These are phyloP conservation scores for Euphrasia confusa DNA, from an alignment of 257 asterid species.

Conservation along the genomic window DNA sequence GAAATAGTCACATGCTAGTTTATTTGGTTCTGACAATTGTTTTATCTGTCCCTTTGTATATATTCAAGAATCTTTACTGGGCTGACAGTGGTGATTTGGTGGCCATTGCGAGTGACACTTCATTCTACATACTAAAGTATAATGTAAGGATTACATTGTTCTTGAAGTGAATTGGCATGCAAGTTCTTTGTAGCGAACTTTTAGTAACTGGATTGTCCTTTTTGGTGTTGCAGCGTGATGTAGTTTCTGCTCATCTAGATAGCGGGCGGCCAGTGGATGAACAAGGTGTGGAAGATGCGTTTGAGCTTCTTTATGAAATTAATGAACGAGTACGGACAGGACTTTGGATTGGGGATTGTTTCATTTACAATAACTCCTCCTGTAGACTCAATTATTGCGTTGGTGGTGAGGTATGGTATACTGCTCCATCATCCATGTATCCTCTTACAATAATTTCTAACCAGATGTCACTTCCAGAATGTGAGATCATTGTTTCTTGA, in stretches of 20 bases:
- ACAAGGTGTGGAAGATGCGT: slow-evolving; percentile 96
- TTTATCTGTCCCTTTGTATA: slow-evolving; percentile 25
- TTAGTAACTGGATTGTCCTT: slow-evolving; percentile 28
- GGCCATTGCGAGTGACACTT: slow-evolving; percentile 77
- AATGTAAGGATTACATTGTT: slow-evolving; percentile 41
- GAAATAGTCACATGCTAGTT: slow-evolving; percentile 14
- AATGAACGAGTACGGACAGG: slow-evolving; percentile 97
- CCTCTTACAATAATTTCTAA: background rate
- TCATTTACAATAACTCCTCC: slow-evolving; percentile 88
- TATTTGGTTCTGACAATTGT: slow-evolving; percentile 9
- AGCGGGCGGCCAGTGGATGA: slow-evolving; percentile 86
- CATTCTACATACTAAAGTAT: slow-evolving; percentile 80
- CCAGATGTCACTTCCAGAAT: slow-evolving; percentile 15
- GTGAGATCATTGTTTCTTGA: slow-evolving; percentile 12
- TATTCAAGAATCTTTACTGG: slow-evolving; percentile 70
- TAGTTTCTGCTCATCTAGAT: slow-evolving; percentile 86
- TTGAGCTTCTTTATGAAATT: slow-evolving; percentile 87
- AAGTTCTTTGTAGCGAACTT: slow-evolving; percentile 18
- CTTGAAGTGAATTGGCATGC: slow-evolving; percentile 11
- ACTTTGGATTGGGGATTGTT: slow-evolving; percentile 98
- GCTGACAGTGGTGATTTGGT: slow-evolving; percentile 94
- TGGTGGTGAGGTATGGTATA: slow-evolving; percentile 84
- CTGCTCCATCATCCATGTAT: slow-evolving; percentile 10
- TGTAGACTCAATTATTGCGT: slow-evolving; percentile 98
- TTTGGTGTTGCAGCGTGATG: slow-evolving; percentile 66